Percentiles rank a stretch among this genome's conserved stretches.
These are phyloP conservation scores for Pseudonitzschia multistriata DNA, from an alignment of 108 stramenopile species.

Conservation along the genomic window DNA sequence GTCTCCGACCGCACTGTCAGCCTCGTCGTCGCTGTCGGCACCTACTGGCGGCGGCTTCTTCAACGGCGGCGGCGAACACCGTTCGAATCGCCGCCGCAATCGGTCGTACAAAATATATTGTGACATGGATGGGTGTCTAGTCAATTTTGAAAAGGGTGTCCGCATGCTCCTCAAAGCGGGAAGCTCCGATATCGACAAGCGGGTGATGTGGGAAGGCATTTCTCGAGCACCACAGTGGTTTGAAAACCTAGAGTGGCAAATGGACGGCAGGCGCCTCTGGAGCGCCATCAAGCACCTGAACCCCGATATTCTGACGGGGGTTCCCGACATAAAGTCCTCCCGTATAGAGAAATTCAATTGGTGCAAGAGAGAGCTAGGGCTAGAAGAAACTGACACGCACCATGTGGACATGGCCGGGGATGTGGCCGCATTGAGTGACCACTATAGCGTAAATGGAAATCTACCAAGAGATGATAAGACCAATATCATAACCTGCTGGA, in stretches of 20 bases:
- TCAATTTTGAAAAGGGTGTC: conserved; percentile 76
- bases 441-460: conserved; percentile 26
- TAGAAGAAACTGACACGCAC: conserved; percentile 17
- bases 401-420: conserved; percentile 71
- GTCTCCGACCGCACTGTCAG: not conserved
- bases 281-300: conserved; percentile 37
- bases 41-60: not conserved
- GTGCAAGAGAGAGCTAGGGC: conserved; percentile 65
- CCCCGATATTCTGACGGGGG: conserved; percentile 73
- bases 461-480: conserved; percentile 17
- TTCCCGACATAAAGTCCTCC: conserved; percentile 40
- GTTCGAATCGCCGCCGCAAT: not conserved
- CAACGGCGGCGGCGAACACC: not conserved
- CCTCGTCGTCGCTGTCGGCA: not conserved
- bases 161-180: conserved; percentile 24
- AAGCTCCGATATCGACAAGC: conserved; percentile 25
- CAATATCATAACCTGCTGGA: conserved; percentile 82
- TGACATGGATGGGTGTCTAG: conserved; percentile 79
- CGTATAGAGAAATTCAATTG: conserved; percentile 62
- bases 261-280: conserved; percentile 69
- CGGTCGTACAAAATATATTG: conserved; percentile 54
- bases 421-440: conserved; percentile 5
- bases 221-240: conserved; percentile 44
- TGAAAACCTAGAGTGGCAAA: conserved; percentile 63
- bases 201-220: conserved; percentile 58